Evolutionary conservation across 306 rosid genomes (phyloP).

Genomic region (Ormosia emarginata): DNA sequence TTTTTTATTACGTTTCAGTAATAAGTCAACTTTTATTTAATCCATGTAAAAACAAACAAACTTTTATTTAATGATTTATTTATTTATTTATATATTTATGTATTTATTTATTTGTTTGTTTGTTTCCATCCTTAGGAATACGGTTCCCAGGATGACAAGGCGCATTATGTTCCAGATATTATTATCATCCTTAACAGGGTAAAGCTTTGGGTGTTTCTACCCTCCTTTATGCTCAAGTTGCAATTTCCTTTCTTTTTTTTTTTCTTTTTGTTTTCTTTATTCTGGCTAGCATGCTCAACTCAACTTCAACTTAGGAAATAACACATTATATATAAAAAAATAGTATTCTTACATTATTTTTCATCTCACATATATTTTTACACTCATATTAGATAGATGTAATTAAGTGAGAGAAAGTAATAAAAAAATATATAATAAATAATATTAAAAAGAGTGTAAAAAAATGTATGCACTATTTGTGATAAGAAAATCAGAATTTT

Average conservation of each 20-base stretch:
- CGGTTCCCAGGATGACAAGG: constrained; percentile 60
- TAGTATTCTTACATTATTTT: too few species aligned
- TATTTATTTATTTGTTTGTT: background rate
- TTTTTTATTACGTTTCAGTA: background rate
- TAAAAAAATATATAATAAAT: too few species aligned
- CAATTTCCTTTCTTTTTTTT: background rate
- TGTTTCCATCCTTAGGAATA: constrained; percentile 37
- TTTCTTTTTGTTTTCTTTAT: background rate
- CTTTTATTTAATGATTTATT: background rate
- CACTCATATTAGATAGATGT: too few species aligned
- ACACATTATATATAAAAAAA: background rate
- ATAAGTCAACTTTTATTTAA: background rate
- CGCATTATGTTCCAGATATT: constrained; percentile 52
- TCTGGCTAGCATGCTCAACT: background rate
- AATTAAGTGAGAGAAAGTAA: too few species aligned
- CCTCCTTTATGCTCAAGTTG: background rate
- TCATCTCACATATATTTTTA: too few species aligned
- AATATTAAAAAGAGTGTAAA: too few species aligned
- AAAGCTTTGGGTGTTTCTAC: constrained; percentile 23
- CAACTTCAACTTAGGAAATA: background rate
- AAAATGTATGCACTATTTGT: too few species aligned
- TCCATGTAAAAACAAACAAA: too few species aligned
- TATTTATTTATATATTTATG: background rate
- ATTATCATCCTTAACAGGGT: constrained; percentile 78
- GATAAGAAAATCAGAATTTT: too few species aligned